Evolutionary conservation across 2,329 filamentous ascomycete species (phyloP).

Genomic region (Aureobasidium pullulans): DNA sequence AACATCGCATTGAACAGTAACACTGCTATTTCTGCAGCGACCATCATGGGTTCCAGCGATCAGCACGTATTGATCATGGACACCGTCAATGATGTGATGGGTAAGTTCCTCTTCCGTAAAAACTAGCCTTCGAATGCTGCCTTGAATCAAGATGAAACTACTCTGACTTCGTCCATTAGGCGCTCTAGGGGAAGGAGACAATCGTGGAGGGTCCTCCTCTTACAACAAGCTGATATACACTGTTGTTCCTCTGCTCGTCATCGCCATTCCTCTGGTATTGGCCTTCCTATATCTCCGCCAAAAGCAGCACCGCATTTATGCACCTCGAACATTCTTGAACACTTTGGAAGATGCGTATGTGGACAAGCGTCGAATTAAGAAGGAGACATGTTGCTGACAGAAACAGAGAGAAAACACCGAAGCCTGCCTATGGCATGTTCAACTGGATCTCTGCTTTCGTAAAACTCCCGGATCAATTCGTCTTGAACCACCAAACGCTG

Average conservation of each 20-base stretch:
- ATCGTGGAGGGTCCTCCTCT: constrained; percentile 5
- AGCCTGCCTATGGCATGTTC: constrained; percentile 37
- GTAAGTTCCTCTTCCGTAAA: neutral
- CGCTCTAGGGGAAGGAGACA: neutral
- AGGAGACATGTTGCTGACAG: neutral
- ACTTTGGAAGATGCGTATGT: constrained; percentile 15
- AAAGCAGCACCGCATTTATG: constrained; percentile 34
- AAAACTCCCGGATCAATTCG: constrained; percentile 34
- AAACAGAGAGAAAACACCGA: constrained; percentile 40
- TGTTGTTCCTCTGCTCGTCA: constrained; percentile 39
- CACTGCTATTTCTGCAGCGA: neutral
- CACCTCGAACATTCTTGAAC: constrained; percentile 23
- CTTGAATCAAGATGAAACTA: neutral
- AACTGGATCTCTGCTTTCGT: constrained; percentile 44
- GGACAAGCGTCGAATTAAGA: neutral
- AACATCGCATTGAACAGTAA: neutral
- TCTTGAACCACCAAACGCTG: constrained; percentile 38
- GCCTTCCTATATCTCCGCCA: constrained; percentile 41
- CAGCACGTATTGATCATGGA: neutral
- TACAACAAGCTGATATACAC: constrained; percentile 35
- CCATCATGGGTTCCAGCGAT: neutral
- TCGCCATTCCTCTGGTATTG: constrained; percentile 37
- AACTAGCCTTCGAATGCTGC: neutral
- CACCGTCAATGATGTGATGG: neutral
- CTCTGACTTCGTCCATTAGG: neutral